phyloP scores from a whole-genome alignment of 2,329 filamentous ascomycete genomes.

The Pseudopithomyces chartarum region DNA sequence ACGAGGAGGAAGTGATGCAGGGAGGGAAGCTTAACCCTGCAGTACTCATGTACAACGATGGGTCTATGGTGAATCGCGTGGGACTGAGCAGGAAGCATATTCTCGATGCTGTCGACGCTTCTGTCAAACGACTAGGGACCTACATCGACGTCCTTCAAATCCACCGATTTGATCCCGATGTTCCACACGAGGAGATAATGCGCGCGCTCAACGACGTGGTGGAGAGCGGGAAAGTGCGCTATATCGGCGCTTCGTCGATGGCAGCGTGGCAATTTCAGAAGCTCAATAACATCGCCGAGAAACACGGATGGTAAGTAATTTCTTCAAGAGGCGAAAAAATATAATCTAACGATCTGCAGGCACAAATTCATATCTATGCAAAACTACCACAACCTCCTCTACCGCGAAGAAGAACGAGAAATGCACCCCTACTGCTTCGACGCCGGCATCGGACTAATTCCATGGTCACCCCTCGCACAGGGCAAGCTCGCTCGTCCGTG shows the following conservation, averaged over 20 bases:
- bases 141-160: conserved; percentile 33
- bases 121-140: conserved; percentile 18
- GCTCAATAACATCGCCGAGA: conserved; percentile 49
- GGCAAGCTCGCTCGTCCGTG: conserved; percentile 50
- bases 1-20: conserved; percentile 1
- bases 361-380: conserved; percentile 55
- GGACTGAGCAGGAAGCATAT: conserved; percentile 47
- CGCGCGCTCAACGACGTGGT: conserved; percentile 27
- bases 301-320: conserved; percentile 40
- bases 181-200: conserved; percentile 28
- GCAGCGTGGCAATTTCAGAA: conserved; percentile 54
- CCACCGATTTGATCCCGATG: conserved; percentile 24
- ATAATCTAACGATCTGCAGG: conserved; percentile 12
- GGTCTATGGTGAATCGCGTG: conserved; percentile 39
- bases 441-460: conserved; percentile 33
- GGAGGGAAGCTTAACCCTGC: not conserved
- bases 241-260: conserved; percentile 44
- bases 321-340: not conserved
- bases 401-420: conserved; percentile 54
- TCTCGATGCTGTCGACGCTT: conserved; percentile 45
- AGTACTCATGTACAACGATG: conserved; percentile 15
- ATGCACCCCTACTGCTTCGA: conserved; percentile 29
- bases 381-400: conserved; percentile 51
- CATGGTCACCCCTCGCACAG: conserved; percentile 35
- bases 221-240: conserved; percentile 27